Base-by-base conservation (phyloP, 108 stramenopile genomes). In the Nitzschia sp. region DNA sequence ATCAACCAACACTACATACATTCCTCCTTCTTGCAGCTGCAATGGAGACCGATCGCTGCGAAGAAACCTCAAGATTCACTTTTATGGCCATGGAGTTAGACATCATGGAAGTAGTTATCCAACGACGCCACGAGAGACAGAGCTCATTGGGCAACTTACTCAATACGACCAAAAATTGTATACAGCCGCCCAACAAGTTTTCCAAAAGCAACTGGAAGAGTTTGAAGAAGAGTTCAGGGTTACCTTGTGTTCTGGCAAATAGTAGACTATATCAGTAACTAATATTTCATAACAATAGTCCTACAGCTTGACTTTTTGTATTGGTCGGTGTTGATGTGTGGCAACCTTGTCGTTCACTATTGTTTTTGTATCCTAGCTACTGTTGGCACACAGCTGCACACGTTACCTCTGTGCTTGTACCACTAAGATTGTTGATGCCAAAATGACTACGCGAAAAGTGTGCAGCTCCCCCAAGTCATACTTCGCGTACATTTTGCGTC, bases 21-120 rank as follows among this genome's bases (percentile, higher is more conserved):
- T 46, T 22, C 43, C 61, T 3, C 22, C 43, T 1, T 20, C n/a
- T 7, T 62, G 43, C n/a, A 24, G 9, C 24, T 46, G 43, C 15
- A 12, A 58, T 6, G 6, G 38, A 58, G 26, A 11, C 43, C 42
- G 6, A 9, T 25, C 29, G 6, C 9, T 14, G 37, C n/a, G 38
- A 17, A 2, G 57, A 58, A 12, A 58, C n/a, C 37, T 62, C 1
- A 62, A 62, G 22, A 17, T 62, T 46, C 41, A 62, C n/a, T 62
- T 62, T 44, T 62, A 62, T 20, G 61, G 42, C 12, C 61, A 62
- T 46, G 61, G 61, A 20, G 61, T 62, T 11, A 41, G 61, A 44
- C 61, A 62, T 46, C 61, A 62, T 62, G 61, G 61, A 62, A 21
- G 20, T 12, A 40, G 20, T 19, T 62, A 22, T 62, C 21, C 41